Percentiles rank a stretch among this genome's conserved stretches.
Conservation (phyloP, 1,139 yeast genomes). For the Scheffersomyces lignicola region DNA sequence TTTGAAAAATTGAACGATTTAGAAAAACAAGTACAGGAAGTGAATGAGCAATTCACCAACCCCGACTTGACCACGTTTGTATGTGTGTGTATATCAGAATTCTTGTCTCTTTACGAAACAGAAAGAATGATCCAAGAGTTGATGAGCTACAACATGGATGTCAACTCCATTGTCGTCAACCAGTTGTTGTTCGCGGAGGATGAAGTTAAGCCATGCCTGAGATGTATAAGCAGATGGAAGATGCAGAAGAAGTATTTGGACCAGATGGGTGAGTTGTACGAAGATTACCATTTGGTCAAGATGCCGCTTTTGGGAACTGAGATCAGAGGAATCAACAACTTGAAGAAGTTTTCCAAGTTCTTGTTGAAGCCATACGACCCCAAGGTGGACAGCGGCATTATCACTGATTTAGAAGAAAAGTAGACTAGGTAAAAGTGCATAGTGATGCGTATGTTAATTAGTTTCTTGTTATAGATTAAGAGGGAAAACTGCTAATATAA, state of each 20-base stretch:
- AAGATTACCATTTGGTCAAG: constrained; percentile 91
- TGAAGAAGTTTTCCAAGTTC: constrained; percentile 73
- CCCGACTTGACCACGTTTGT: constrained; percentile 96
- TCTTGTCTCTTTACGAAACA: constrained; percentile 90
- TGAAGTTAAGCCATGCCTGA: constrained; percentile 68
- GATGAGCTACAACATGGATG: constrained; percentile 92
- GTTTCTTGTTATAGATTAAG: too few relatives aligned
- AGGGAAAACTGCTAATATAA: too few relatives aligned
- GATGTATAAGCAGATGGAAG: constrained; percentile 91
- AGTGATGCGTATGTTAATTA: too few relatives aligned
- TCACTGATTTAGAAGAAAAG: constrained; percentile 65
- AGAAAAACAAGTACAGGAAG: constrained; percentile 80
- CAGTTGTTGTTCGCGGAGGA: constrained; percentile 86
- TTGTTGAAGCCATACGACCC: constrained; percentile 73
- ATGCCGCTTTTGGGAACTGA: constrained; percentile 94
- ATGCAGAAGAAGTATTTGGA: constrained; percentile 94
- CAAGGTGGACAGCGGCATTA: constrained; percentile 54
- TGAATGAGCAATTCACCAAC: constrained; percentile 90
- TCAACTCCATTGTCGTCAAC: constrained; percentile 91
- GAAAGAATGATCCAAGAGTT: constrained; percentile 97
- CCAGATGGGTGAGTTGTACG: constrained; percentile 91
- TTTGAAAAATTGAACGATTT: constrained; percentile 80
- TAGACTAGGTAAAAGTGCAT: constrained; percentile 14
- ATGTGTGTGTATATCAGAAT: constrained; percentile 96
- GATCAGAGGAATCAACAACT: constrained; percentile 85